Evolutionary conservation across 768 basidiomycete genomes (phyloP).

Genomic region (Podaxis carcinomalis): DNA sequence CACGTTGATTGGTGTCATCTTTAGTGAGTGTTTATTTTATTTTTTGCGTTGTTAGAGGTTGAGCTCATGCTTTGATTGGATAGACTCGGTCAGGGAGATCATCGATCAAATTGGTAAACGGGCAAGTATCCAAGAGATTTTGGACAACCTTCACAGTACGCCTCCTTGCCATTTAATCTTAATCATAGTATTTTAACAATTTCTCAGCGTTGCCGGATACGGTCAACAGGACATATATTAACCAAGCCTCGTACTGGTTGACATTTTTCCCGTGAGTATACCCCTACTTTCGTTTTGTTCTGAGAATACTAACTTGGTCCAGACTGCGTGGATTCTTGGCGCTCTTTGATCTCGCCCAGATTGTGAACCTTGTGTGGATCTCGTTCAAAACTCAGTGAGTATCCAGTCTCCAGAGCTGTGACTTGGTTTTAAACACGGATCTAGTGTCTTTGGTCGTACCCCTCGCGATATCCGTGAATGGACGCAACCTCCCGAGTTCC

Average conservation of each 20-base stretch:
- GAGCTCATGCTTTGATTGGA: not conserved
- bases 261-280: constrained; percentile 86
- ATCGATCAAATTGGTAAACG: constrained; percentile 38
- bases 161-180: constrained; percentile 4
- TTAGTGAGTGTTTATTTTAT: constrained; percentile 49
- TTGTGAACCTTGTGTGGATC: constrained; percentile 83
- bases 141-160: constrained; percentile 43
- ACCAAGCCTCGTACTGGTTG: constrained; percentile 89
- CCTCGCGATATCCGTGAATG: constrained; percentile 87
- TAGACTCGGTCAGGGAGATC: constrained; percentile 41
- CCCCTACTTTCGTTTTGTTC: not conserved
- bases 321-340: constrained; percentile 92
- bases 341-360: constrained; percentile 93
- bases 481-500: constrained; percentile 88
- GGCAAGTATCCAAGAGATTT: constrained; percentile 42
- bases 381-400: constrained; percentile 79
- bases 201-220: constrained; percentile 55
- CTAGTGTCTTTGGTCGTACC: constrained; percentile 78
- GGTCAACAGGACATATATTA: constrained; percentile 87
- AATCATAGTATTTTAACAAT: not conserved
- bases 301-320: not conserved
- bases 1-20: constrained; percentile 85
- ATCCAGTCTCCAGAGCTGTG: not conserved
- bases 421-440: not conserved
- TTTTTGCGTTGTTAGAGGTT: not conserved